Evolutionary conservation across 2,329 filamentous ascomycete species (phyloP).

Genomic region (Aspergillus fumigatus): DNA sequence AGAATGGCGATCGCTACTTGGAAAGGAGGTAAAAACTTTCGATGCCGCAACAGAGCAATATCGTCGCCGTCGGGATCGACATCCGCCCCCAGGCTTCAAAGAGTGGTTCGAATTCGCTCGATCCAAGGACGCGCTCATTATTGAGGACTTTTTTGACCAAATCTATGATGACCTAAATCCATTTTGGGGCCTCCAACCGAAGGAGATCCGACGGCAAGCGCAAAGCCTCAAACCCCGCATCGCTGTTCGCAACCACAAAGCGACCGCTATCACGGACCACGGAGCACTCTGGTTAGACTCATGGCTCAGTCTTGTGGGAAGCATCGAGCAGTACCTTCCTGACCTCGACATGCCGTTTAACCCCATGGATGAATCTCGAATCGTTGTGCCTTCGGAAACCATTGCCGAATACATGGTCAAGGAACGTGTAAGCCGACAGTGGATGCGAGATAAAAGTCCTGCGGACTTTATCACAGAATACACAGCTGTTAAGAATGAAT

Average conservation of each 20-base stretch:
- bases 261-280: conserved; percentile 24
- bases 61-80: conserved; percentile 40
- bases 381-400: conserved; percentile 46
- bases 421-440: conserved; percentile 20
- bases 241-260: conserved; percentile 38
- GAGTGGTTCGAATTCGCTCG: conserved; percentile 45
- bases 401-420: conserved; percentile 36
- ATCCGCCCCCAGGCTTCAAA: conserved; percentile 49
- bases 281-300: conserved; percentile 35
- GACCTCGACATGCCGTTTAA: conserved; percentile 48
- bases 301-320: conserved; percentile 39
- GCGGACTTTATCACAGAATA: conserved; percentile 6
- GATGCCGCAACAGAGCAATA: conserved; percentile 40
- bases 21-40: conserved; percentile 34
- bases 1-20: conserved; percentile 8
- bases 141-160: conserved; percentile 50
- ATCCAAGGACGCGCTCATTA: conserved; percentile 38
- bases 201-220: conserved; percentile 40
- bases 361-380: conserved; percentile 46
- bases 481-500: conserved; percentile 4
- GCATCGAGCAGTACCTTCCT: conserved; percentile 36
- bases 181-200: conserved; percentile 45
- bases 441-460: background rate
- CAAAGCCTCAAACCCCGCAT: conserved; percentile 35
- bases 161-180: conserved; percentile 48